These are phyloP conservation scores for Boletus subcaerulescens DNA, from an alignment of 768 basidiomycete species.

Conservation along the genomic window DNA sequence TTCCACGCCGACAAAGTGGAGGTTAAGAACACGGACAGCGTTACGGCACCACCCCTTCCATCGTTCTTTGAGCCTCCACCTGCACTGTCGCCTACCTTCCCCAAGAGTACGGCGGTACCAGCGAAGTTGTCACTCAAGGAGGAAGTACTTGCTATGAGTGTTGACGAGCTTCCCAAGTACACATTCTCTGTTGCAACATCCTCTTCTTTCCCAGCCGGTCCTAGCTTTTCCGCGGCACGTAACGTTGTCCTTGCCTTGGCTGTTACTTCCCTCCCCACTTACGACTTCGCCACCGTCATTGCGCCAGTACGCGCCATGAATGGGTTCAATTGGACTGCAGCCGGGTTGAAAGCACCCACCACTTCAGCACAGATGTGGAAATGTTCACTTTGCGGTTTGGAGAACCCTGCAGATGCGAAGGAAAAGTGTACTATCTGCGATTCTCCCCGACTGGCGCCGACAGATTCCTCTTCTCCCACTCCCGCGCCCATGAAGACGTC, in stretches of 20 bases:
- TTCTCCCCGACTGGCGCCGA: conserved; percentile 28
- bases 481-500: neutral
- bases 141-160: conserved; percentile 27
- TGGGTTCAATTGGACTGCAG: conserved; percentile 61
- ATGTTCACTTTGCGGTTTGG: conserved; percentile 50
- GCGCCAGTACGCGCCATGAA: conserved; percentile 26
- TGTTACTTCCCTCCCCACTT: conserved; percentile 45
- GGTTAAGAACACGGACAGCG: conserved; percentile 17
- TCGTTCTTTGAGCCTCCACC: conserved; percentile 32
- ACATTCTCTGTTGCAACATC: conserved; percentile 20
- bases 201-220: conserved; percentile 15
- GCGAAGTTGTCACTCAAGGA: conserved; percentile 27
- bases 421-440: conserved; percentile 49
- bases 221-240: conserved; percentile 23
- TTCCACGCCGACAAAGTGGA: conserved; percentile 56
- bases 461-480: conserved; percentile 13
- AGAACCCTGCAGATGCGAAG: conserved; percentile 35
- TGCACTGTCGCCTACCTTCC: neutral
- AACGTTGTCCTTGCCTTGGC: conserved; percentile 41
- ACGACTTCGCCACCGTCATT: conserved; percentile 29
- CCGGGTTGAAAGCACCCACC: conserved; percentile 50
- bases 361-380: conserved; percentile 43
- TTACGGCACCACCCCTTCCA: conserved; percentile 2
- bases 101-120: conserved; percentile 3
- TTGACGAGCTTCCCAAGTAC: conserved; percentile 36